Evolutionary conservation across 768 basidiomycete genomes (phyloP).

Genomic region (Serendipita sp.): DNA sequence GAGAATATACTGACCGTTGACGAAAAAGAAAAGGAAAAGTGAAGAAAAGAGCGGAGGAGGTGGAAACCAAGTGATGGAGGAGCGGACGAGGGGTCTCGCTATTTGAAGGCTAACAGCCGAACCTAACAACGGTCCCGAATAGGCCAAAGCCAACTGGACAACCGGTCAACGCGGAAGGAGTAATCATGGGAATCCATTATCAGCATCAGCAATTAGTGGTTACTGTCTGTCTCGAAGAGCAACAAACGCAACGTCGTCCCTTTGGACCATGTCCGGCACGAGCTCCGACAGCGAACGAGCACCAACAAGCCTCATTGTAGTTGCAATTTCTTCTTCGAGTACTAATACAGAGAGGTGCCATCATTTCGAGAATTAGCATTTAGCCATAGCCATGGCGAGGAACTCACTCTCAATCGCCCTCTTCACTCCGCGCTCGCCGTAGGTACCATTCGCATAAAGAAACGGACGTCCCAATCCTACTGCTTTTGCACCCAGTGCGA

Average conservation of each 20-base stretch:
- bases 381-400: neutral
- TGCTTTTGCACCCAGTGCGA: conserved; percentile 26
- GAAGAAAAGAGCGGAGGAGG: neutral
- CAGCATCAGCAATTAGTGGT: neutral
- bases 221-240: neutral
- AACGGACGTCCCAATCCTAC: conserved; percentile 22
- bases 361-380: neutral
- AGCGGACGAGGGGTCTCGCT: neutral
- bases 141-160: neutral
- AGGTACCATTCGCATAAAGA: conserved; percentile 48
- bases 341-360: conserved; percentile 16
- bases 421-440: conserved; percentile 52
- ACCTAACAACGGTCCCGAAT: neutral
- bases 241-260: neutral
- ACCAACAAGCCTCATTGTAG: conserved; percentile 61
- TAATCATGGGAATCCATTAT: too few relatives aligned
- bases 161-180: neutral
- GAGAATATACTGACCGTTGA: conserved; percentile 4
- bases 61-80: neutral
- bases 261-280: conserved; percentile 49
- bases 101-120: neutral
- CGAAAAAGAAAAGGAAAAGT: neutral
- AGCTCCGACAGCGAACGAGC: conserved; percentile 47
- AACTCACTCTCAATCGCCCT: conserved; percentile 33
- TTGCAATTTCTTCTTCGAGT: conserved; percentile 58